Evolutionary conservation across 2,329 filamentous ascomycete genomes (phyloP).

Genomic region (Aureobasidium melanogenum): DNA sequence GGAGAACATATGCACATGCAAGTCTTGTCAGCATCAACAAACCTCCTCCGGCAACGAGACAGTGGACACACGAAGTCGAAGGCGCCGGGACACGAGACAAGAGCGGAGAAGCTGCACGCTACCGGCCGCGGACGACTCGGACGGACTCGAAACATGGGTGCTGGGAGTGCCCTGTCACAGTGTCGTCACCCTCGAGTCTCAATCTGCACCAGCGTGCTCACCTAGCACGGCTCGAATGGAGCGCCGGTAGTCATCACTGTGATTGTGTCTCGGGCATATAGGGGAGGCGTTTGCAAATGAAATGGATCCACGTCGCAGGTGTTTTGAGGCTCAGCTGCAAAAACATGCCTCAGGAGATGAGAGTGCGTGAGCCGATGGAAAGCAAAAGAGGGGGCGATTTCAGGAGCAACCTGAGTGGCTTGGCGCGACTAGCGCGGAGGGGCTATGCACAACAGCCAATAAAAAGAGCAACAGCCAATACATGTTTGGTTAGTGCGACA

Average conservation of each 20-base stretch:
- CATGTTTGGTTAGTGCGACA: constrained; percentile 2
- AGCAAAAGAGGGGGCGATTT: not conserved
- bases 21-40: not conserved
- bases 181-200: constrained; percentile 4
- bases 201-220: not conserved
- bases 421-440: not conserved
- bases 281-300: not conserved
- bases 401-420: constrained; percentile 7
- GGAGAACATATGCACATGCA: not conserved
- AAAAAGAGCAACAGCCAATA: not conserved
- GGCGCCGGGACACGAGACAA: not conserved
- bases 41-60: not conserved
- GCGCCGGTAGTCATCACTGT: not conserved
- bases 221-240: not conserved
- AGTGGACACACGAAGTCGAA: not conserved
- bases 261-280: not conserved
- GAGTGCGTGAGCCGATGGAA: not conserved
- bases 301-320: not conserved
- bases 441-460: constrained; percentile 1
- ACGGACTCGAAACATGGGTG: constrained; percentile 9
- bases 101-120: constrained; percentile 8
- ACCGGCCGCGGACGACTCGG: constrained; percentile 10
- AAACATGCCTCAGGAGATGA: constrained; percentile 8
- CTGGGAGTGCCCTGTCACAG: not conserved
- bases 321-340: not conserved